These are phyloP conservation scores for Syzygium aqueum DNA, from an alignment of 345 rosid genomes.

Conservation along the genomic window DNA sequence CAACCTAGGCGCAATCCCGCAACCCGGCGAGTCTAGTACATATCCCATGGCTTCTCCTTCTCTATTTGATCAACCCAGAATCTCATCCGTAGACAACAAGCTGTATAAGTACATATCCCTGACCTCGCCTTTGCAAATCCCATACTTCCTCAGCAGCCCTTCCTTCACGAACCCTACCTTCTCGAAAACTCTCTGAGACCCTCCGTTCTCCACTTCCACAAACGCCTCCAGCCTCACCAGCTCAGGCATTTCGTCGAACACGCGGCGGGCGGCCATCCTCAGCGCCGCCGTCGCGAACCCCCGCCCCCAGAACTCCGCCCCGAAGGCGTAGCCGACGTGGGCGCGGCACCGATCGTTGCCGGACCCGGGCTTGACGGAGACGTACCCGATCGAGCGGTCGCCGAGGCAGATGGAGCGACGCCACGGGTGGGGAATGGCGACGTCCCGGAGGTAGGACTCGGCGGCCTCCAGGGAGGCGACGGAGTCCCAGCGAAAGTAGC, in stretches of 20 bases:
- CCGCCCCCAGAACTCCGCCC: slow-evolving; percentile 32
- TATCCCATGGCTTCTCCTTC: neutral
- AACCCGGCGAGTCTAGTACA: neutral
- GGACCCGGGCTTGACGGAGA: slow-evolving; percentile 23
- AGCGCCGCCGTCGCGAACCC: slow-evolving; percentile 27
- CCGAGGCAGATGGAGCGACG: slow-evolving; percentile 42
- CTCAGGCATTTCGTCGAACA: slow-evolving; percentile 16
- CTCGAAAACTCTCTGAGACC: slow-evolving; percentile 51
- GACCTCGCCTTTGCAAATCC: slow-evolving; percentile 31
- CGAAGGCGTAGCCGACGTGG: slow-evolving; percentile 22
- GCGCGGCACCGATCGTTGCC: slow-evolving; percentile 33
- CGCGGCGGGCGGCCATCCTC: slow-evolving; percentile 23
- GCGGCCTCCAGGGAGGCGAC: slow-evolving; percentile 31
- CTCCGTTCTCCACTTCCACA: slow-evolving; percentile 39
- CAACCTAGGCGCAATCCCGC: neutral
- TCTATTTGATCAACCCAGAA: neutral
- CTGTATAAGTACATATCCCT: slow-evolving; percentile 39
- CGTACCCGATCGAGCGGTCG: slow-evolving; percentile 25
- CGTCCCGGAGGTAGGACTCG: slow-evolving; percentile 7
- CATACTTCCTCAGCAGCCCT: slow-evolving; percentile 52
- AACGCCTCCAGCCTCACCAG: slow-evolving; percentile 54
- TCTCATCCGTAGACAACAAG: slow-evolving; percentile 24
- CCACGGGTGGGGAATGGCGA: slow-evolving; percentile 34
- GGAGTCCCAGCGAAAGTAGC: slow-evolving; percentile 31
- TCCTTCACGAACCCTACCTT: slow-evolving; percentile 56